Base-by-base conservation (phyloP, 1,284 basidiomycete species). In the Xerocomus nothofagi region DNA sequence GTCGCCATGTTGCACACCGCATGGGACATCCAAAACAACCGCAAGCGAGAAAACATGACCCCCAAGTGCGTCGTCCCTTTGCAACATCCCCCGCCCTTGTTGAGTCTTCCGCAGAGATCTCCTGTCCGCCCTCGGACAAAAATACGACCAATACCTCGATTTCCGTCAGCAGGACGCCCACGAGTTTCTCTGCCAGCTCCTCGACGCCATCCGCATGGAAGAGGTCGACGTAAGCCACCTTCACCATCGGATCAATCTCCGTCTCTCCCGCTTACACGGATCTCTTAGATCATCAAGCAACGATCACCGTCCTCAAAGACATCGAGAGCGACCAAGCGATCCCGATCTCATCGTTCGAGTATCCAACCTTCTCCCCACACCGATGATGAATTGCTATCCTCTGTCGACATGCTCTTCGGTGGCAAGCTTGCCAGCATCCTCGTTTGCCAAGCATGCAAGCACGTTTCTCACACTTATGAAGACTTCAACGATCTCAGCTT, bases 191-290 rank as follows among this genome's bases (percentile, higher is more conserved):
- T 78, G 91, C 32, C 93, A 94, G 56, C 74, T 97, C 50, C 74
- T 97, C 39, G 94, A 97, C 66, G 88, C 86, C n/a, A 90, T 95
- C 78, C 82, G 91, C 43, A 94, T 95, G 91, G 94, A 98, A 66
- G 93, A 98, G 68, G 74, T 86, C 52, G 94, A 98, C 66, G 89
- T 93, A 59, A 69, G 88, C 2, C n/a, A n/a, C n/a, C n/a, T 26
- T 17, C 8, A 18, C 18, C 23, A 3, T 30, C 21, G 3, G 1
- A n/a, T 15, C 23, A 2, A 10, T 8, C 1, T 15, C 15, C 14
- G 12, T 15, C 31, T 11, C 33, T 24, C 34, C 15, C 42, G 21
- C 55, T 60, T 17, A 62, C 50, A 15, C 12, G 14, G 14, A 31
- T 33, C 21, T 17, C 47, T 17, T 54, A 90, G 88, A 73, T 90